Conservation (phyloP, 23 red algal species). For the Agarophyton chilense region DNA sequence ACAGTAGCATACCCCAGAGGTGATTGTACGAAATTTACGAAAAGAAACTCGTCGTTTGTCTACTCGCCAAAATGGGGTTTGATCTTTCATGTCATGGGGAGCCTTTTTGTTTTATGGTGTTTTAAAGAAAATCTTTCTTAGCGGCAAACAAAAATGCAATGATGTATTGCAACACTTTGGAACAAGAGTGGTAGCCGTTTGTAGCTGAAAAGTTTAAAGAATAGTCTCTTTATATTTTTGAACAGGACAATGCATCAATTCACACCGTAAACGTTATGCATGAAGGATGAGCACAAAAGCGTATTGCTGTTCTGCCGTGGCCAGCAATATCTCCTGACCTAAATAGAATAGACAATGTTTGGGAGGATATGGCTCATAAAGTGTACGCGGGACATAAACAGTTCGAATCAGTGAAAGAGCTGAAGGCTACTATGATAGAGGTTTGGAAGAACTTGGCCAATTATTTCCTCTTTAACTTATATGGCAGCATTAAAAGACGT, state of each 20-base stretch:
- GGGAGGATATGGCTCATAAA: neutral
- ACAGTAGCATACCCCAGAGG: too few species aligned
- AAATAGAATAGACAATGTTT: too few species aligned
- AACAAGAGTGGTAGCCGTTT: neutral
- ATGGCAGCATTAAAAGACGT: neutral
- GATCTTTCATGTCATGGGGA: conserved; percentile 26
- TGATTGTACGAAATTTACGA: too few species aligned
- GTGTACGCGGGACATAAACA: neutral
- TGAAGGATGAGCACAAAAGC: neutral
- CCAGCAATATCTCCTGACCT: too few species aligned
- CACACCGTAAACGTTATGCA: neutral
- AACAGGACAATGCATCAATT: conserved; percentile 9
- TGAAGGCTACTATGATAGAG: neutral
- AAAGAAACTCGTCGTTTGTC: too few species aligned
- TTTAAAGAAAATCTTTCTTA: neutral
- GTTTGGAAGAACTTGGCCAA: neutral
- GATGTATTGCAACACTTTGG: too few species aligned
- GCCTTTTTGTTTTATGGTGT: conserved; percentile 1
- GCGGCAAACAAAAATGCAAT: neutral
- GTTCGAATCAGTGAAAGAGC: too few species aligned
- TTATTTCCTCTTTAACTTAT: neutral
- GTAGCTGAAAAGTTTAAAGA: neutral
- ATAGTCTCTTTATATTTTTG: neutral
- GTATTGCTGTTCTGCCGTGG: neutral
- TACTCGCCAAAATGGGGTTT: too few species aligned